Base-by-base conservation (phyloP, 2,329 filamentous ascomycete genomes). In the Pseudocercospora macadamiae region DNA sequence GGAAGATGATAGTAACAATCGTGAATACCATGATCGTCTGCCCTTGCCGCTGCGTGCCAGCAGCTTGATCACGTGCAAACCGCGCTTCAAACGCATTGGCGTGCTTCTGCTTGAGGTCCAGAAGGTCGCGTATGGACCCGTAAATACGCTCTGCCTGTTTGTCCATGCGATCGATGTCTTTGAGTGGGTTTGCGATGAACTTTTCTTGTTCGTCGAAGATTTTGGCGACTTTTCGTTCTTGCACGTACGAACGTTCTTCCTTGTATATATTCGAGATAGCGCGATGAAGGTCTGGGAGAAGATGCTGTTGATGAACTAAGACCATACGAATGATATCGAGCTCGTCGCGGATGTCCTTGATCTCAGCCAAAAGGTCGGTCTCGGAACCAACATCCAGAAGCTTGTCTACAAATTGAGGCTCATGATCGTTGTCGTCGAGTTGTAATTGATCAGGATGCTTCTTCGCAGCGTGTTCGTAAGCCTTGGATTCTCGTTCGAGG, bases 21-120 rank as follows among this genome's bases (percentile, higher is more conserved):
- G 83, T 85, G 66, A 85, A 85, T 6, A 85, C 80, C 79, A 85
- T 82, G 60, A 85, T 80, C 0, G 81, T 84, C 56, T 82, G 82
- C 2, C 75, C 80, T 73, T 87, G 79, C 6, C 81, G 77, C 0
- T 84, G 83, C 0, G 86, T 86, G 1, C 83, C 82, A 2, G 83
- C 80, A 0, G 86, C 86, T 70, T 87, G 85, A 51, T 87, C 83
- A 16, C 82, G 76, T 0, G 82, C 80, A 53, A 83, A 87, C 2
- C 85, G 81, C 1, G 86, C 86, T 68, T 89, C 86, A 47, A 87
- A 82, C 0, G 84, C 85, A 71, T 88, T 89, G 63, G 85, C 85
- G 58, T 89, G 85, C 70, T 88, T 88, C 66, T 89, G 86, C 66
- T 89, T 89, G 1, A 88, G 78, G 63, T 89, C 86, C 0, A 89